A percentile compares a stretch with the other conserved stretches of the same genome.
Conservation (phyloP, 345 rosid genomes). For the Iberis pinnata region DNA sequence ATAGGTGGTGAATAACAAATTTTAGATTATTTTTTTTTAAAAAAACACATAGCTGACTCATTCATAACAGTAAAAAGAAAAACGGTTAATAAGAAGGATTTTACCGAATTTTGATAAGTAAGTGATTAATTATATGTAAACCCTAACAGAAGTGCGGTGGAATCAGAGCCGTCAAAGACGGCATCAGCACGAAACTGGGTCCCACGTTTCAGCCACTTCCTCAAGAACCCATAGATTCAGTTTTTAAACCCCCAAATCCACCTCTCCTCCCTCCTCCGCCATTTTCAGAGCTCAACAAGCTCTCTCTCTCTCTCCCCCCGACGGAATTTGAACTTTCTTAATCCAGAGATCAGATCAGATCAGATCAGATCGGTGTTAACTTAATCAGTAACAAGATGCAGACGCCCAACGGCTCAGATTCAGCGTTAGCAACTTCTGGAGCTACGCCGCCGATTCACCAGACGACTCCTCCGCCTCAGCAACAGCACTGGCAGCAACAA, state of each 20-base stretch:
- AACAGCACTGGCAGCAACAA: slow-evolving; percentile 19
- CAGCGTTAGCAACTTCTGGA: slow-evolving; percentile 23
- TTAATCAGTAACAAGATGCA: slow-evolving; percentile 34
- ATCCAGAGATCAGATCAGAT: slow-evolving; percentile 25
- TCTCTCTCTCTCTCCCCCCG: slow-evolving; percentile 31
- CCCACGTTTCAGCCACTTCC: slow-evolving; percentile 30
- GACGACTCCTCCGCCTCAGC: slow-evolving; percentile 36
- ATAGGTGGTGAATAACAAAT: too few relatives aligned
- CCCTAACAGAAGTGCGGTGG: slow-evolving; percentile 24
- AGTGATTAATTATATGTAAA: too few relatives aligned
- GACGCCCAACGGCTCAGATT: slow-evolving; percentile 40
- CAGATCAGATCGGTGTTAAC: not conserved
- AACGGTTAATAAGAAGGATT: too few relatives aligned
- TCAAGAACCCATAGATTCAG: not conserved
- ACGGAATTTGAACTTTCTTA: too few relatives aligned
- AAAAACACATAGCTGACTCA: too few relatives aligned
- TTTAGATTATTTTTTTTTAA: too few relatives aligned
- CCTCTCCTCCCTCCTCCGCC: slow-evolving; percentile 31
- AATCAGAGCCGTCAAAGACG: slow-evolving; percentile 23
- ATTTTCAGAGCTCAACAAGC: slow-evolving; percentile 8
- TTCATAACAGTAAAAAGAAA: too few relatives aligned
- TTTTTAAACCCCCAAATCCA: slow-evolving; percentile 25
- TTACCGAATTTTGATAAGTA: too few relatives aligned
- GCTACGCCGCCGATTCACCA: slow-evolving; percentile 41
- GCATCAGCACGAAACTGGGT: slow-evolving; percentile 14